Evolutionary conservation across 768 basidiomycete genomes (phyloP).

Genomic region (Leccinum broughii): DNA sequence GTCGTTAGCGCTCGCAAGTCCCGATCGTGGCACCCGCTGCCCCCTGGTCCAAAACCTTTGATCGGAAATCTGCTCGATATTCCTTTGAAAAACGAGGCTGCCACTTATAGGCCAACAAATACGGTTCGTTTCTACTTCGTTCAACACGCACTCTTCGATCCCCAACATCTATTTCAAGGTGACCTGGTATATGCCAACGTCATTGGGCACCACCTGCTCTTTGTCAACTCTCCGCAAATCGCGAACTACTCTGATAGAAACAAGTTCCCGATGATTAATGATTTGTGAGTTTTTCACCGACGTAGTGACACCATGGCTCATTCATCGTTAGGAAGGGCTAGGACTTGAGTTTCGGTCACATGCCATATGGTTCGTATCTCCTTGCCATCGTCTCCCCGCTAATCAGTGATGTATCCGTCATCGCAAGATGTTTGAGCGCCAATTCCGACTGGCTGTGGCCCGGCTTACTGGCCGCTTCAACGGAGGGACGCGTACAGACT

Average conservation of each 20-base stretch:
- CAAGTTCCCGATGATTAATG: slow-evolving; percentile 49
- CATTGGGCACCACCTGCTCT: slow-evolving; percentile 48
- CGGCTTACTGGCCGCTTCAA: slow-evolving; percentile 46
- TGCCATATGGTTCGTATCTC: slow-evolving; percentile 44
- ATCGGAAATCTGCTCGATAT: slow-evolving; percentile 55
- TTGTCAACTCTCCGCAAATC: slow-evolving; percentile 47
- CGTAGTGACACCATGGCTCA: background rate
- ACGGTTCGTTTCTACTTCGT: slow-evolving; percentile 26
- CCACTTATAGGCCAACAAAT: slow-evolving; percentile 43
- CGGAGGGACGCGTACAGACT: slow-evolving; percentile 45
- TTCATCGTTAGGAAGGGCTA: slow-evolving; percentile 40
- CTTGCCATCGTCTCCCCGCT: background rate
- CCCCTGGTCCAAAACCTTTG: slow-evolving; percentile 55
- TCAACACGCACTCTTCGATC: background rate
- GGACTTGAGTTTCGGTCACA: slow-evolving; percentile 56
- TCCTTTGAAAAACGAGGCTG: slow-evolving; percentile 38
- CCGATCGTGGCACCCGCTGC: slow-evolving; percentile 37
- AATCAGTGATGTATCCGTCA: slow-evolving; percentile 24
- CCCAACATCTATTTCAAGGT: slow-evolving; percentile 30
- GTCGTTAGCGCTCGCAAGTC: slow-evolving; percentile 15
- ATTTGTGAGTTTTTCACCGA: slow-evolving; percentile 37
- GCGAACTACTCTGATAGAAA: slow-evolving; percentile 59
- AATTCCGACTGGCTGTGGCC: slow-evolving; percentile 47
- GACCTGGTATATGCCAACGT: slow-evolving; percentile 54
- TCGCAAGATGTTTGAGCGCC: slow-evolving; percentile 52